phyloP scores from a whole-genome alignment of 108 stramenopile species.

The Cyclotella choctawhatcheeana region DNA sequence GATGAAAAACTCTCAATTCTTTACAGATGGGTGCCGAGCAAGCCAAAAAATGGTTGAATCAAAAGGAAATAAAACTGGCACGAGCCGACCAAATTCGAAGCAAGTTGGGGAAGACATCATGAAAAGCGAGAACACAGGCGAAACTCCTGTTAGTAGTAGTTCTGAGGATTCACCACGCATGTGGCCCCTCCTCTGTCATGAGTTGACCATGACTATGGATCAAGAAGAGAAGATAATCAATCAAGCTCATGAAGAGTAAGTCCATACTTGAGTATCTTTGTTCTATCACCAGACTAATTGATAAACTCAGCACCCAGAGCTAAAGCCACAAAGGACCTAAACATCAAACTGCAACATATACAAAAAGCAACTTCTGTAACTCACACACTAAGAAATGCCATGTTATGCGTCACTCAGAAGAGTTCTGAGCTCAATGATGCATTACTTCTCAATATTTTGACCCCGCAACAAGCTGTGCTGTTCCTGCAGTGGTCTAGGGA shows the following conservation, averaged over 20 bases:
- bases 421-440: constrained; percentile 55
- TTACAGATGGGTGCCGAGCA: constrained; percentile 46
- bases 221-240: constrained; percentile 82
- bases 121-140: constrained; percentile 46
- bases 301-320: constrained; percentile 16
- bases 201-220: constrained; percentile 83
- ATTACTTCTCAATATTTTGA: constrained; percentile 63
- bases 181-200: constrained; percentile 87
- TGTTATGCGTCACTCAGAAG: constrained; percentile 62
- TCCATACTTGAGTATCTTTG: constrained; percentile 23
- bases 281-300: not conserved
- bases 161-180: constrained; percentile 60
- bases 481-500: constrained; percentile 66
- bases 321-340: constrained; percentile 42
- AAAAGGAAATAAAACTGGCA: constrained; percentile 25
- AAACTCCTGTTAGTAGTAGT: constrained; percentile 21
- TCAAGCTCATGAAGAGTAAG: constrained; percentile 54
- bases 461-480: constrained; percentile 60
- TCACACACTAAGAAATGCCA: constrained; percentile 58
- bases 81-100: constrained; percentile 80
- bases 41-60: constrained; percentile 16
- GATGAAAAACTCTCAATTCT: constrained; percentile 60
- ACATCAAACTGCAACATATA: constrained; percentile 51
- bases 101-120: constrained; percentile 83
- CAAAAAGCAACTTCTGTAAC: constrained; percentile 60